These are phyloP conservation scores for Paecilomyces sp. DNA, from an alignment of 2,329 filamentous ascomycete species.

Conservation along the genomic window DNA sequence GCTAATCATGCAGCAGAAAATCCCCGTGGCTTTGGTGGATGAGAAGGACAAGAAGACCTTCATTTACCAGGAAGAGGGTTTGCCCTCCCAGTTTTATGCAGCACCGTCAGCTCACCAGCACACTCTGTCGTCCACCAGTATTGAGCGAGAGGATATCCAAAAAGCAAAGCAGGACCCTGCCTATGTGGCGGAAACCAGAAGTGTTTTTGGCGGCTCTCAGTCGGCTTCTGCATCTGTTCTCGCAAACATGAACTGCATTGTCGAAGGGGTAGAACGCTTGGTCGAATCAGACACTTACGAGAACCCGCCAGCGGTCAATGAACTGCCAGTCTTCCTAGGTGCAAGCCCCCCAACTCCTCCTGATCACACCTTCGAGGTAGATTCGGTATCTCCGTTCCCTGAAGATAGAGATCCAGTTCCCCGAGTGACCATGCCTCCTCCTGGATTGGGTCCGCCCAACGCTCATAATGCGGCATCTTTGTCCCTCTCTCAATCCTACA, in stretches of 20 bases:
- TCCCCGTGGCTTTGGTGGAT: slow-evolving; percentile 43
- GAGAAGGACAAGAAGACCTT: slow-evolving; percentile 40
- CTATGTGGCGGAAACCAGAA: slow-evolving; percentile 19
- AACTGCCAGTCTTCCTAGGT: slow-evolving; percentile 20
- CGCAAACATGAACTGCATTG: slow-evolving; percentile 32
- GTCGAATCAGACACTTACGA: slow-evolving; percentile 35
- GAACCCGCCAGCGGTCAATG: slow-evolving; percentile 18
- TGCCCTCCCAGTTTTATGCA: slow-evolving; percentile 44
- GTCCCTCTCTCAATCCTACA: slow-evolving; percentile 23
- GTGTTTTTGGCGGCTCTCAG: slow-evolving; percentile 35
- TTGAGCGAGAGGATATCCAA: slow-evolving; percentile 34
- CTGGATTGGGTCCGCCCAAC: slow-evolving; percentile 22
- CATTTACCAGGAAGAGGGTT: slow-evolving; percentile 46
- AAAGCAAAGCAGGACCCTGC: slow-evolving; percentile 17
- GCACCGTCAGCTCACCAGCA: slow-evolving; percentile 37
- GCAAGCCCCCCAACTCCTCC: slow-evolving; percentile 15
- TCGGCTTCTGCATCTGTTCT: slow-evolving; percentile 41
- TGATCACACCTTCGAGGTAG: slow-evolving; percentile 16
- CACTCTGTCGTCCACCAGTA: slow-evolving; percentile 30
- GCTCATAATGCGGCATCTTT: slow-evolving; percentile 12
- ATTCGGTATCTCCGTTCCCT: slow-evolving; percentile 12
- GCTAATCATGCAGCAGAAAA: slow-evolving; percentile 29
- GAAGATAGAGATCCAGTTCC: slow-evolving; percentile 14
- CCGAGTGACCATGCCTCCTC: slow-evolving; percentile 23
- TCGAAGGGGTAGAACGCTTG: slow-evolving; percentile 31